Evolutionary conservation across 495 filamentous ascomycete species (phyloP).

Genomic region (Penicillium herquei): DNA sequence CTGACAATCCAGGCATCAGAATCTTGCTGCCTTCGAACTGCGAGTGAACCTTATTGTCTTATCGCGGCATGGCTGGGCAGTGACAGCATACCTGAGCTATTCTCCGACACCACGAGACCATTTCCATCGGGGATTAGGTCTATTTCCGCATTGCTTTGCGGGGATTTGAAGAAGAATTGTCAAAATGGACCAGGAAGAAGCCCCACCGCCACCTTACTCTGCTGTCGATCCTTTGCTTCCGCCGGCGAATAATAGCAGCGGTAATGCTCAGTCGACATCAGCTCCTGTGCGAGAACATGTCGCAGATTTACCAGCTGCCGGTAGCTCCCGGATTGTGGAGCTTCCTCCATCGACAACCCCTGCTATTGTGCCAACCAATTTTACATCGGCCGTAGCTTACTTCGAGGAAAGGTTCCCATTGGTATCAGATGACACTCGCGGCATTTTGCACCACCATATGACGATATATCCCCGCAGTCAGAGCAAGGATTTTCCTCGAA

Average conservation of each 20-base stretch:
- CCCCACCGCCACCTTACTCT: constrained; percentile 47
- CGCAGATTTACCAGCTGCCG: constrained; percentile 12
- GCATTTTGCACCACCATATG: constrained; percentile 39
- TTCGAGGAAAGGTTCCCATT: constrained; percentile 42
- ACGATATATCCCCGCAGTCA: constrained; percentile 46
- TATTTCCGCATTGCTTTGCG: background rate
- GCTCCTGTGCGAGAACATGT: constrained; percentile 21
- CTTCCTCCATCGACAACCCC: constrained; percentile 8
- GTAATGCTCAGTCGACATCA: constrained; percentile 11
- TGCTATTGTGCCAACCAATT: constrained; percentile 29
- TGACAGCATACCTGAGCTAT: constrained; percentile 13
- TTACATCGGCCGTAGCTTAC: constrained; percentile 44
- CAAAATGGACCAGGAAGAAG: constrained; percentile 43
- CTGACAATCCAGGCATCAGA: background rate
- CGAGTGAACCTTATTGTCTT: constrained; percentile 13
- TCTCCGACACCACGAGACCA: constrained; percentile 5
- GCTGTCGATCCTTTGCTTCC: constrained; percentile 39
- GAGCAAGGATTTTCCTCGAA: constrained; percentile 45
- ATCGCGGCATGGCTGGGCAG: constrained; percentile 23
- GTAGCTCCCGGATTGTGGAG: constrained; percentile 16
- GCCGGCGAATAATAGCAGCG: constrained; percentile 23
- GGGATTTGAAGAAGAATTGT: background rate
- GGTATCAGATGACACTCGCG: constrained; percentile 23
- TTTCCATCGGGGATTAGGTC: background rate
- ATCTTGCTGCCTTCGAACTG: constrained; percentile 25